A percentile compares a stretch with the other conserved stretches of the same genome.
Conservation (phyloP, 2,329 filamentous ascomycete genomes). For the Fusarium piperis region DNA sequence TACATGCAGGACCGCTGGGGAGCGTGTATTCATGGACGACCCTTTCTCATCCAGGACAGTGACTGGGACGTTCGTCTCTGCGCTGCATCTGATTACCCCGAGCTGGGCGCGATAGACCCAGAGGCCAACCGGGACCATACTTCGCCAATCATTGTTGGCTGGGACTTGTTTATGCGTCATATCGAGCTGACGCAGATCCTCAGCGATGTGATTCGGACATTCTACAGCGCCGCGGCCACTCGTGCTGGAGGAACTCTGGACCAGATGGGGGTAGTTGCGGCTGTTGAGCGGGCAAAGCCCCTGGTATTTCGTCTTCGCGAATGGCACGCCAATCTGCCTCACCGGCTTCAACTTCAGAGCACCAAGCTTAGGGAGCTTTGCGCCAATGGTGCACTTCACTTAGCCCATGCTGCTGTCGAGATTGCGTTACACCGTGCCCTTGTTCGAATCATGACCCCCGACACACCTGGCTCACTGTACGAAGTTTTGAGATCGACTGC, state of each 20-base stretch:
- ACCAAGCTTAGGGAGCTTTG: constrained; percentile 53
- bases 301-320: constrained; percentile 47
- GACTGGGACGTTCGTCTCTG: constrained; percentile 64
- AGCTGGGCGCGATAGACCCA: constrained; percentile 47
- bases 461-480: constrained; percentile 44
- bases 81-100: constrained; percentile 51
- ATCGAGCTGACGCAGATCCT: constrained; percentile 61
- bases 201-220: constrained; percentile 59
- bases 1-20: constrained; percentile 74
- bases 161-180: constrained; percentile 61
- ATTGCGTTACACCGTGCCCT: constrained; percentile 62
- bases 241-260: constrained; percentile 44
- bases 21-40: constrained; percentile 65
- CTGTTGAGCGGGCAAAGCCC: constrained; percentile 48
- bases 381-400: constrained; percentile 56
- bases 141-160: constrained; percentile 56
- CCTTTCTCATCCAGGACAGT: constrained; percentile 60
- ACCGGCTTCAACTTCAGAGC: constrained; percentile 56
- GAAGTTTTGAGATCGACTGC: constrained; percentile 50
- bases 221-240: constrained; percentile 54
- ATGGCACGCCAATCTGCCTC: constrained; percentile 59
- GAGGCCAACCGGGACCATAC: constrained; percentile 50
- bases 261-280: constrained; percentile 46
- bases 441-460: constrained; percentile 53
- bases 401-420: constrained; percentile 62